Percentiles rank a stretch among this genome's conserved stretches.
Conservation (phyloP, 2,329 filamentous ascomycete species). For the Colletotrichum acutatum region DNA sequence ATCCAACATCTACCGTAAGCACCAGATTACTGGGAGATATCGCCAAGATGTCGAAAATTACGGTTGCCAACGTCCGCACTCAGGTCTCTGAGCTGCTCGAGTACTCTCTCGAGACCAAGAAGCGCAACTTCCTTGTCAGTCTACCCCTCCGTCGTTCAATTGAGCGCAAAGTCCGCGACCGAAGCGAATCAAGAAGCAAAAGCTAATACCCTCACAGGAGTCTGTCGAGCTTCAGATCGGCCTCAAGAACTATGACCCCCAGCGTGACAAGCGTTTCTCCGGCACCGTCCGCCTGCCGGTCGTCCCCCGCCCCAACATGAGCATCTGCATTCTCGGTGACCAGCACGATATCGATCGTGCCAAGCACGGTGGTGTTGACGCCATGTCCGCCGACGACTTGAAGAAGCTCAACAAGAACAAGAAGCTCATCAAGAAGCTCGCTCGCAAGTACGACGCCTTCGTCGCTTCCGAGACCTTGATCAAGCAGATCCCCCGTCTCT, state of each 20-base stretch:
- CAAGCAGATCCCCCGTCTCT: conserved; percentile 99
- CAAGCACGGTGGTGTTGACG: conserved; percentile 98
- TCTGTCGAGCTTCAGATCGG: conserved; percentile 93
- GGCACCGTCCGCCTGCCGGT: conserved; percentile 96
- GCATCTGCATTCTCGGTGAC: conserved; percentile 80
- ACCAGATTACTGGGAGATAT: conserved; percentile 39
- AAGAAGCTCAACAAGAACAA: conserved; percentile 99
- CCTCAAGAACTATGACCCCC: conserved; percentile 98
- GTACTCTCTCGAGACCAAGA: conserved; percentile 96
- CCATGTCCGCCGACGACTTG: conserved; percentile 98
- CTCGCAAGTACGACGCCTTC: conserved; percentile 99
- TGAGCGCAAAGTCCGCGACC: background rate
- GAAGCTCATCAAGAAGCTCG: conserved; percentile 99
- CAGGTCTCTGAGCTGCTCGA: conserved; percentile 95
- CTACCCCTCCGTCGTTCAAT: background rate
- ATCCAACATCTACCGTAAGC: conserved; percentile 36
- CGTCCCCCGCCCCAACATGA: conserved; percentile 91
- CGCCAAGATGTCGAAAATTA: conserved; percentile 66
- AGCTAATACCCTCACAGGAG: conserved; percentile 51
- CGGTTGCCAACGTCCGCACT: conserved; percentile 92
- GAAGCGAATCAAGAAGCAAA: background rate
- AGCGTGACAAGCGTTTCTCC: conserved; percentile 99
- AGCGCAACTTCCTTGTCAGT: conserved; percentile 88
- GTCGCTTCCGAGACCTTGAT: conserved; percentile 96
- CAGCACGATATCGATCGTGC: conserved; percentile 99